phyloP scores from a whole-genome alignment of 164 flowering plant species.

The Hamamelis virginiana region DNA sequence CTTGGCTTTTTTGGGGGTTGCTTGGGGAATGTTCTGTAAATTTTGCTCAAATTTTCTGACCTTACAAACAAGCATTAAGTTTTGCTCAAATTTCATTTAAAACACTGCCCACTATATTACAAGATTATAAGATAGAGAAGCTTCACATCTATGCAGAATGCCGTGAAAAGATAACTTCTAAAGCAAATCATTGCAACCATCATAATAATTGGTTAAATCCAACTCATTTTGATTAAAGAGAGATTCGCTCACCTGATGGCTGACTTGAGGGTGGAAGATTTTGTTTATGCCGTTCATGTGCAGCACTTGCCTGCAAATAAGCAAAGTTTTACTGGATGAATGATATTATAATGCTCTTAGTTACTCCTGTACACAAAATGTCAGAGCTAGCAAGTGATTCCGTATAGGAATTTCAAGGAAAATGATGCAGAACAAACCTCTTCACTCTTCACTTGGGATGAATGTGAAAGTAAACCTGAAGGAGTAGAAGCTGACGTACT shows the following conservation, averaged over 20 bases:
- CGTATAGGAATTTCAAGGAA: neutral
- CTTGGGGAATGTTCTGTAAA: no score
- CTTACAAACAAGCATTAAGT: no score
- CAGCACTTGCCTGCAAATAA: constrained; percentile 39
- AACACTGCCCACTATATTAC: no score
- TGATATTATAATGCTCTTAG: neutral
- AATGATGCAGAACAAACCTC: constrained; percentile 44
- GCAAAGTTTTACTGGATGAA: neutral
- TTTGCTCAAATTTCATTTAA: no score
- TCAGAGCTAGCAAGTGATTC: constrained; percentile 5
- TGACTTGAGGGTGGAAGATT: constrained; percentile 29
- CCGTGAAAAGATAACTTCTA: neutral
- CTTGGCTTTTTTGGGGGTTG: no score
- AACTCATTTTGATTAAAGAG: neutral
- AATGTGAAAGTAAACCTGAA: constrained; percentile 20
- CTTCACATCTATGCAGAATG: neutral
- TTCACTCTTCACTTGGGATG: constrained; percentile 44
- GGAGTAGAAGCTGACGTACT: constrained; percentile 23
- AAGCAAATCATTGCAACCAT: neutral
- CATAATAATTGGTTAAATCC: neutral
- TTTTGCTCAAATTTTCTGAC: no score
- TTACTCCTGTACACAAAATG: neutral
- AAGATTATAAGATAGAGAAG: no score
- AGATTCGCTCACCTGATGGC: constrained; percentile 36
- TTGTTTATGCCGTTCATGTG: constrained; percentile 37